Evolutionary conservation across 129 eudicot species (phyloP).

Genomic region (Chrysanthemum lavandulifolium): DNA sequence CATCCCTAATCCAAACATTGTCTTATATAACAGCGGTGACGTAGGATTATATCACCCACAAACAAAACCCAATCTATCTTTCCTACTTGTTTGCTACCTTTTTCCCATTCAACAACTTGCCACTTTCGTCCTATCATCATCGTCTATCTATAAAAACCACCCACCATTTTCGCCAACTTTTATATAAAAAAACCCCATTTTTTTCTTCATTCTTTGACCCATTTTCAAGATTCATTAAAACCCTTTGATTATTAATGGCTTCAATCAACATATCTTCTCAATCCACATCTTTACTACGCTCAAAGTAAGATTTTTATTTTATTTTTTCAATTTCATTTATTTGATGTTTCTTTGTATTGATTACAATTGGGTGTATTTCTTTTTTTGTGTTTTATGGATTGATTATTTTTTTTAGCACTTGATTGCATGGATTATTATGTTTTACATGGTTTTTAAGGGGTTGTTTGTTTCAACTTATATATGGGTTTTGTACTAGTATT

Average conservation of each 20-base stretch:
- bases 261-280: constrained; percentile 61
- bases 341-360: constrained; percentile 8
- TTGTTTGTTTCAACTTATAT: too few relatives aligned
- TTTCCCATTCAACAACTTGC: constrained; percentile 11
- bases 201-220: not conserved
- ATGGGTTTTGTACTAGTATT: too few relatives aligned
- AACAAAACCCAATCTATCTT: constrained; percentile 24
- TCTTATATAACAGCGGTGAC: not conserved
- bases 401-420: not conserved
- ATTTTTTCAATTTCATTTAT: not conserved
- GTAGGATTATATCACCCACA: constrained; percentile 28
- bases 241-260: constrained; percentile 37
- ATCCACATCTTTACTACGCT: constrained; percentile 55
- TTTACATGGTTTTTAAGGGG: too few relatives aligned
- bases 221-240: constrained; percentile 5
- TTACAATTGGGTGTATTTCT: not conserved
- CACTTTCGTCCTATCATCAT: constrained; percentile 6
- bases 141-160: constrained; percentile 16
- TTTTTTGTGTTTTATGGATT: constrained; percentile 9
- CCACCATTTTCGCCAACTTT: constrained; percentile 18
- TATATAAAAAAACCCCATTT: not conserved
- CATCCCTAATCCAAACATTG: too few relatives aligned
- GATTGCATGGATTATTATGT: not conserved
- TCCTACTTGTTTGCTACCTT: not conserved
- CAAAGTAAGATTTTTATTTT: constrained; percentile 41